Evolutionary conservation across 768 basidiomycete genomes (phyloP).

Genomic region (Cystofilobasidium bisporidii): DNA sequence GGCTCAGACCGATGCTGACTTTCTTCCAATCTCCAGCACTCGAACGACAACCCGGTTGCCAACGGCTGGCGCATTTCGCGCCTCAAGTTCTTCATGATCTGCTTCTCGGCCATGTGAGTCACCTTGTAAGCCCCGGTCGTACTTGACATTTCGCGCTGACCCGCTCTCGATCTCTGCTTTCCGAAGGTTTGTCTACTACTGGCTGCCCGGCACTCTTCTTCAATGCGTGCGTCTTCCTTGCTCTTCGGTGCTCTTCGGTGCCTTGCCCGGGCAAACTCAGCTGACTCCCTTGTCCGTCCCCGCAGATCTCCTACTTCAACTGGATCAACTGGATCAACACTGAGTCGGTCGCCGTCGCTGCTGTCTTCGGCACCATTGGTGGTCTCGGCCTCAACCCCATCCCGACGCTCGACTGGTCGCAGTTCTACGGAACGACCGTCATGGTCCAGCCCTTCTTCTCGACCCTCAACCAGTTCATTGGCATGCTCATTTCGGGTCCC

Average conservation of each 20-base stretch:
- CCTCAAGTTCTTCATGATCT: conserved; percentile 27
- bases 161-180: background rate
- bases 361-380: conserved; percentile 34
- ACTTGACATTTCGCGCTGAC: background rate
- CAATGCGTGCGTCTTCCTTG: conserved; percentile 30
- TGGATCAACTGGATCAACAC: conserved; percentile 42
- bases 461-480: conserved; percentile 42
- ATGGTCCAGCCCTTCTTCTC: conserved; percentile 42
- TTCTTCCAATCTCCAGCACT: too few species aligned
- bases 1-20: too few species aligned
- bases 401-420: background rate
- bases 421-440: conserved; percentile 32
- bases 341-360: conserved; percentile 38
- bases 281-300: conserved; percentile 28
- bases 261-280: too few species aligned
- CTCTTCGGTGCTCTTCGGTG: too few species aligned
- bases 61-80: conserved; percentile 34
- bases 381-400: conserved; percentile 31
- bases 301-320: conserved; percentile 13
- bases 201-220: conserved; percentile 36
- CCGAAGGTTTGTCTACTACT: conserved; percentile 25
- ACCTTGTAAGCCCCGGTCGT: background rate
- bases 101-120: conserved; percentile 30
- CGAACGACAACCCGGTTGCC: conserved; percentile 29
- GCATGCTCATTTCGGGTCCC: conserved; percentile 31